Evolutionary conservation across 768 basidiomycete genomes (phyloP), one percentile per base, ranked within the genome.

Genomic region (Kwoniella mangroviensis): DNA sequence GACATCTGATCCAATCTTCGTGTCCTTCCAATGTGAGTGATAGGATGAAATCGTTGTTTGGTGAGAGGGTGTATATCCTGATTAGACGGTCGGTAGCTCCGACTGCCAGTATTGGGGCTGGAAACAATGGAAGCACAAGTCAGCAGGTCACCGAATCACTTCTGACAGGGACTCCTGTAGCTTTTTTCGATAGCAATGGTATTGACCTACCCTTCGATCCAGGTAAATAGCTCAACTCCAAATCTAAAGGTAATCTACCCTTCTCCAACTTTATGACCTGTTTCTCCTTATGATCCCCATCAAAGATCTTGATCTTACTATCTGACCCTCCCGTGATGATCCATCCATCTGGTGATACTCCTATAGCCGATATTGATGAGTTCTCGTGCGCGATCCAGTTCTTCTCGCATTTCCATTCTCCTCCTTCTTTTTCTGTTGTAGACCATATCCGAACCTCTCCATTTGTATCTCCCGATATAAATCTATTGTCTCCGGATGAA

Each of bases 1-100:
- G 87, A 69, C 89, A 86, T 63, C 91, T 89, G 64, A 98, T 87
- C 97, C 97, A 99, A 77, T 99, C 96, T 86, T 97, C 92, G 78
- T 99, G 97, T 2, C 97, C 97, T 13, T 84, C 83, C 15, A 86
- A 71, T 7, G 75, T 74, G 19, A 83, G 63, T 2, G 81, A 51
- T 22, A 70, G 68, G 19, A 21, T 55, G 63, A 28, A 57, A 40
- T 40, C 51, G 45, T 24, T 52, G 58, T 10, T 66, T 10, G 54
- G 40, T 88, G 42, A 40, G 84, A 58, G 80, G 2, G 90, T 88
- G 86, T 88, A 97, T 4, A 98, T 86, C 59, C 91, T 89, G 17
- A 98, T 88, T 57, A 86, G 88, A 51, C 86, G 86, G 74, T 94
- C 92, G 0, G 97, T 98, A n/a, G 88, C 88, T 2, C 88, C 90